Conservation (phyloP, 306 rosid genomes). For the Carpinus viminea region DNA sequence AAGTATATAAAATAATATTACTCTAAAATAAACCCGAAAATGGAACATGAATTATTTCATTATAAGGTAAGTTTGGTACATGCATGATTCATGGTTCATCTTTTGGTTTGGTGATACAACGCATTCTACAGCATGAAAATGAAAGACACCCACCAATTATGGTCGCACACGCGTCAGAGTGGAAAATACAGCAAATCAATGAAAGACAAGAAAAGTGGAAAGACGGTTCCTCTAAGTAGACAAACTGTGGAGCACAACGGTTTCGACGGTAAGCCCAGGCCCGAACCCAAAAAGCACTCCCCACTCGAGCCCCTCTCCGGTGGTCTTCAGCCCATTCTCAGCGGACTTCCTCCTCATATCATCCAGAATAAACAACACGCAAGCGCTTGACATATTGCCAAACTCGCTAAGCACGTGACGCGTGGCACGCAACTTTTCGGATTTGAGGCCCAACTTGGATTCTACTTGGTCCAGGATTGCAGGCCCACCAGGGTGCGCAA, state of each 20-base stretch:
- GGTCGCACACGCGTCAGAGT: no score
- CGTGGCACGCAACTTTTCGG: conserved; percentile 50
- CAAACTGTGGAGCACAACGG: conserved; percentile 56
- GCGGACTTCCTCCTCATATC: conserved; percentile 56
- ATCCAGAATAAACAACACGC: conserved; percentile 65
- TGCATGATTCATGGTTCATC: neutral
- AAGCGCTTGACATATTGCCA: conserved; percentile 83
- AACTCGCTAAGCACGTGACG: conserved; percentile 57
- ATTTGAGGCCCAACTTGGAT: conserved; percentile 39
- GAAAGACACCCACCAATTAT: neutral
- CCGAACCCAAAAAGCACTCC: conserved; percentile 74
- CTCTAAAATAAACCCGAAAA: no score
- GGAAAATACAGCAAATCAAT: neutral
- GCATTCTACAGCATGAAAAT: neutral
- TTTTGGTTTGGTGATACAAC: neutral
- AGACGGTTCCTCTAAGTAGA: conserved; percentile 9
- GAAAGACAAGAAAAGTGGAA: neutral
- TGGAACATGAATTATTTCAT: neutral
- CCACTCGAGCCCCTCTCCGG: conserved; percentile 68
- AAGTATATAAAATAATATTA: no score
- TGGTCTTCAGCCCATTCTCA: conserved; percentile 42
- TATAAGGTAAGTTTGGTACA: neutral
- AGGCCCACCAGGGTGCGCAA: conserved; percentile 63
- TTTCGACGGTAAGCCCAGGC: conserved; percentile 73
- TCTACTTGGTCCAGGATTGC: conserved; percentile 59